Evolutionary conservation across 257 asterid genomes (phyloP), one percentile per base, ranked within the genome.

Genomic region (Penstemon newberryi): DNA sequence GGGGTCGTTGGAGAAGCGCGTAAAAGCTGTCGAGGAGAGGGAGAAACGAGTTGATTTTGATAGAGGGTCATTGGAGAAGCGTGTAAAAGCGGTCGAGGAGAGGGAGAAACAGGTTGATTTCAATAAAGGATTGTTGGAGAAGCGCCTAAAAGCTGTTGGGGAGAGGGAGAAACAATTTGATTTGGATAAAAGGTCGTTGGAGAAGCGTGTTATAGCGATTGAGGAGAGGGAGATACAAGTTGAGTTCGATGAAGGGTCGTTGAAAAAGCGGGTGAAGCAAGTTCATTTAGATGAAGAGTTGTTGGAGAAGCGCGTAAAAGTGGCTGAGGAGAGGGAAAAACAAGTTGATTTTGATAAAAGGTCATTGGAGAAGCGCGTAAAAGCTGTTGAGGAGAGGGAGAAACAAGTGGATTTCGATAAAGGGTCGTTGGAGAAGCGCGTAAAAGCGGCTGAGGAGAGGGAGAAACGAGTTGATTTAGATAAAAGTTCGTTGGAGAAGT

Each of bases 331-430:
- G 44, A 78, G 64, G 52, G 11, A 46, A n/a, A 46, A 6, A 46
- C 12, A 46, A 46, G 11, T 46, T 46, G 11, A 46, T 46, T 46
- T 9, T 46, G 11, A 7, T 6, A 9, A n/a, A 7, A n/a, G 9
- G 3, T 46, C 52, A 6, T 46, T 4, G 11, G 52, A 46, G 52
- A 46, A 46, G 52, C 52, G 9, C 12, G 3, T 71, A 76, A 68
- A 51, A 67, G 83, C 63, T 66, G 62, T 79, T 57, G 80, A 75
- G 46, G 50, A 52, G 60, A 75, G 55, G 70, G 76, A 79, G 49
- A 58, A 56, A 38, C 75, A 66, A 49, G 11, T 70, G 40, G 76
- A 63, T 15, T 42, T 4, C 5, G 38, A 40, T 2, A 10, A 36
- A 5, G 41, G 41, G 11, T 69, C 45, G 4, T 2, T 69, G 69